Conservation (phyloP, 2,329 filamentous ascomycete species). For the Calonectria leucothoes region DNA sequence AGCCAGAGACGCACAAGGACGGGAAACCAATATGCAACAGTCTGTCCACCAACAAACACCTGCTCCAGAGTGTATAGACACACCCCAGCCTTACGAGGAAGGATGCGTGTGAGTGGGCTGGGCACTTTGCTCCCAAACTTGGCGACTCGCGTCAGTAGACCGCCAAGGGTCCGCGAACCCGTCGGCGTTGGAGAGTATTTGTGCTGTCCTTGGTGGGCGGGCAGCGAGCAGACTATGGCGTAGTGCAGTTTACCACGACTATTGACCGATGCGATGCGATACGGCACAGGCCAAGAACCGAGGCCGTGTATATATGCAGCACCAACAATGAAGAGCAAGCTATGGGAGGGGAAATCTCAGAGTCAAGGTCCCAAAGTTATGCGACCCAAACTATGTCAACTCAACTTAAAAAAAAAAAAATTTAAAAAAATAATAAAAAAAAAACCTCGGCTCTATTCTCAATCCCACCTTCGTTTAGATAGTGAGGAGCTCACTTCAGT, state of each 20-base stretch:
- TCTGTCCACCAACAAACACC: slow-evolving; percentile 12
- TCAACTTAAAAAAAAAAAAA: not conserved
- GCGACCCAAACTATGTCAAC: not conserved
- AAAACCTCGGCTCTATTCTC: not conserved
- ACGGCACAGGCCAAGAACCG: not conserved
- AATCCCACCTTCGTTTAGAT: not conserved
- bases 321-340: not conserved
- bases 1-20: not conserved
- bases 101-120: not conserved
- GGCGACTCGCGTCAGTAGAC: slow-evolving; percentile 21
- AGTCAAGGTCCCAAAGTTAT: not conserved
- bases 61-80: not conserved
- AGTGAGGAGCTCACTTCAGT: not conserved
- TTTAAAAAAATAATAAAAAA: not conserved
- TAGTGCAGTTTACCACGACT: not conserved
- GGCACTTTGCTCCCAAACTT: not conserved
- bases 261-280: not conserved
- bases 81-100: slow-evolving; percentile 3
- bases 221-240: not conserved
- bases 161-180: slow-evolving; percentile 3
- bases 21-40: slow-evolving; percentile 5
- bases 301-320: not conserved
- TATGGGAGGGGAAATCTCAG: not conserved
- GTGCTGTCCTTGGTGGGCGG: not conserved
- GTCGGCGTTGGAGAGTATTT: not conserved